Evolutionary conservation across 2,329 filamentous ascomycete species (phyloP).

Genomic region (Aspergillus phoenicis): DNA sequence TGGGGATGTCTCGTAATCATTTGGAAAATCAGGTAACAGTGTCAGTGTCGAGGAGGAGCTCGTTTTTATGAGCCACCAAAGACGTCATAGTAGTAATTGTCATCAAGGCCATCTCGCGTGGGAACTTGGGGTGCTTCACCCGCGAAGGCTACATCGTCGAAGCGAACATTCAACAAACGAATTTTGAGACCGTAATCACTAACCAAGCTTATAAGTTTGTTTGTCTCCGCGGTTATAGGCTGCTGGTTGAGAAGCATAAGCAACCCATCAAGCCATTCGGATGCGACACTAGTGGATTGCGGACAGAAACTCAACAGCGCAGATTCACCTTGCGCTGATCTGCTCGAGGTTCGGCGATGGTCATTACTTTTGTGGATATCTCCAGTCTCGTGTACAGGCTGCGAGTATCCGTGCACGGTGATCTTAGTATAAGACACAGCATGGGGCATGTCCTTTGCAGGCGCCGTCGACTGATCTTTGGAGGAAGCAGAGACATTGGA

Average conservation of each 20-base stretch:
- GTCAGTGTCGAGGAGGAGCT: neutral
- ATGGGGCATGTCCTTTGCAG: slow-evolving; percentile 48
- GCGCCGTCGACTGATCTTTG: slow-evolving; percentile 51
- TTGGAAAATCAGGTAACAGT: no score
- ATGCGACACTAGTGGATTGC: slow-evolving; percentile 76
- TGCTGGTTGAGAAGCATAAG: slow-evolving; percentile 93
- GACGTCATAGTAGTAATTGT: slow-evolving; percentile 90
- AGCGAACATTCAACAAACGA: slow-evolving; percentile 82
- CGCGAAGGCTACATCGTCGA: slow-evolving; percentile 73
- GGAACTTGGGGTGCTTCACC: slow-evolving; percentile 76
- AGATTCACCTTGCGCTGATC: slow-evolving; percentile 60
- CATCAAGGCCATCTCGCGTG: slow-evolving; percentile 79
- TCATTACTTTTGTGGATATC: slow-evolving; percentile 39
- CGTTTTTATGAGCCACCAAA: slow-evolving; percentile 41
- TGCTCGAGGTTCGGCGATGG: slow-evolving; percentile 36
- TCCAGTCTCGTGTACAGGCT: slow-evolving; percentile 31
- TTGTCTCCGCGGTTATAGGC: slow-evolving; percentile 95
- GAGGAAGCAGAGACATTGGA: slow-evolving; percentile 80
- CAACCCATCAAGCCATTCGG: slow-evolving; percentile 94
- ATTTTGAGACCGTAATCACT: slow-evolving; percentile 92
- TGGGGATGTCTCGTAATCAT: no score
- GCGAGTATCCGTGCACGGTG: slow-evolving; percentile 76
- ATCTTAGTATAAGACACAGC: slow-evolving; percentile 70
- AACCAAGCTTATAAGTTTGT: slow-evolving; percentile 82
- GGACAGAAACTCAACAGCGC: slow-evolving; percentile 83